Evolutionary conservation across 345 rosid genomes (phyloP).

Genomic region (Carallia pectinifolia): DNA sequence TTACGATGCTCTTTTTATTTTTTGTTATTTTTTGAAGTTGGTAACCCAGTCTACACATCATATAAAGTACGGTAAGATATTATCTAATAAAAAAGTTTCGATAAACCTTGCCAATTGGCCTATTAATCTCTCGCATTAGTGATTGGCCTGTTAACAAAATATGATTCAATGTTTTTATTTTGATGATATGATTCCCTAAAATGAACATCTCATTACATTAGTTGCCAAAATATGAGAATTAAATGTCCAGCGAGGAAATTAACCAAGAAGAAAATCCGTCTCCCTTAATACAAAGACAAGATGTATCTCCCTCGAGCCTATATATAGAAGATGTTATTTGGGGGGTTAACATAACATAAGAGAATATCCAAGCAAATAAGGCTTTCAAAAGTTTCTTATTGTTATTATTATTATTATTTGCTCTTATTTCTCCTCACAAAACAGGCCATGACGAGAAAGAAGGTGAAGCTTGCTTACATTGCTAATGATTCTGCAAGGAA

Average conservation of each 20-base stretch:
- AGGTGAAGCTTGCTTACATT: conserved; percentile 19
- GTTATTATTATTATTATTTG: not conserved
- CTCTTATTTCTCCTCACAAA: no score
- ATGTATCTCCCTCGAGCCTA: not conserved
- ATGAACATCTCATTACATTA: not conserved
- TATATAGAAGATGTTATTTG: conserved; percentile 1
- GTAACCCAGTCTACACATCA: no score
- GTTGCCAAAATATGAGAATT: not conserved
- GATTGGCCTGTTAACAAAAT: no score
- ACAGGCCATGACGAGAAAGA: conserved; percentile 17
- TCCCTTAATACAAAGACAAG: not conserved
- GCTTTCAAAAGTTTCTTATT: not conserved
- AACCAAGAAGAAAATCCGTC: not conserved
- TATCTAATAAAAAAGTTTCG: no score
- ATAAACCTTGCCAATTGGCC: no score
- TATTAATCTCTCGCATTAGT: no score
- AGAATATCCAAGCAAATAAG: not conserved
- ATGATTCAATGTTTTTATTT: no score
- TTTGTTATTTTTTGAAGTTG: no score
- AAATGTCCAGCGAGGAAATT: not conserved
- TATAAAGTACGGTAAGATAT: no score
- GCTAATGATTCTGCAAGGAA: conserved; percentile 21
- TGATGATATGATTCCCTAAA: no score
- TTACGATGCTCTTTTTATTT: no score
- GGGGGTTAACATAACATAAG: no score